phyloP scores from a whole-genome alignment of 371 early-diverging fungal species.

The Mucor velutinosus region DNA sequence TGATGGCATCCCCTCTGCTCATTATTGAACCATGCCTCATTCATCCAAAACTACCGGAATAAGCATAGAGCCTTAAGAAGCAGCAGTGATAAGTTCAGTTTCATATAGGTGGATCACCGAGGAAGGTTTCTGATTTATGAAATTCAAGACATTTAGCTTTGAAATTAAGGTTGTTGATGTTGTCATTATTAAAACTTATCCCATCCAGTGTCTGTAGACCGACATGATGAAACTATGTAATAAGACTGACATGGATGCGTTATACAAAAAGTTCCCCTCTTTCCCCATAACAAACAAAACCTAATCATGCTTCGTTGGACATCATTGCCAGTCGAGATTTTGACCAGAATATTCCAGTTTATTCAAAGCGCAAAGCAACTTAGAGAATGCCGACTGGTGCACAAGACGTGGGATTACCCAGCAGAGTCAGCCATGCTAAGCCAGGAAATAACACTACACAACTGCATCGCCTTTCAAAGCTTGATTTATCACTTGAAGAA shows the following conservation, averaged over 20 bases:
- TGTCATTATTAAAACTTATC: background rate
- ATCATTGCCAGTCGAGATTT: background rate
- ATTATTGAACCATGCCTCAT: no score
- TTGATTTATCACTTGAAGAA: background rate
- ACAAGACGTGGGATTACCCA: background rate
- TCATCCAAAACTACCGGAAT: no score
- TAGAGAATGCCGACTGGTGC: background rate
- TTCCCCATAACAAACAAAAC: background rate
- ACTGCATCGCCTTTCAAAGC: background rate
- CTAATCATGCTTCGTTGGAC: background rate
- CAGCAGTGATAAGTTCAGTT: no score
- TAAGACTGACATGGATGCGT: background rate
- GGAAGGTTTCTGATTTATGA: no score
- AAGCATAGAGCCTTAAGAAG: no score
- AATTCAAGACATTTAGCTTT: no score
- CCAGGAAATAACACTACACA: background rate
- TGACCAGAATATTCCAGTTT: background rate
- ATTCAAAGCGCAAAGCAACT: background rate
- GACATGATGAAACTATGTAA: background rate
- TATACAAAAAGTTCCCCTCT: background rate
- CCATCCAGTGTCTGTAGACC: background rate
- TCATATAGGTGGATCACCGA: no score
- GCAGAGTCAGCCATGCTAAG: background rate
- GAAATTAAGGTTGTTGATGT: background rate
- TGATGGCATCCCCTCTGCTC: no score